Evolutionary conservation across 2,329 filamentous ascomycete genomes (phyloP), one percentile per base, ranked within the genome.

Genomic region (Sporothrix brunneoviolacea): DNA sequence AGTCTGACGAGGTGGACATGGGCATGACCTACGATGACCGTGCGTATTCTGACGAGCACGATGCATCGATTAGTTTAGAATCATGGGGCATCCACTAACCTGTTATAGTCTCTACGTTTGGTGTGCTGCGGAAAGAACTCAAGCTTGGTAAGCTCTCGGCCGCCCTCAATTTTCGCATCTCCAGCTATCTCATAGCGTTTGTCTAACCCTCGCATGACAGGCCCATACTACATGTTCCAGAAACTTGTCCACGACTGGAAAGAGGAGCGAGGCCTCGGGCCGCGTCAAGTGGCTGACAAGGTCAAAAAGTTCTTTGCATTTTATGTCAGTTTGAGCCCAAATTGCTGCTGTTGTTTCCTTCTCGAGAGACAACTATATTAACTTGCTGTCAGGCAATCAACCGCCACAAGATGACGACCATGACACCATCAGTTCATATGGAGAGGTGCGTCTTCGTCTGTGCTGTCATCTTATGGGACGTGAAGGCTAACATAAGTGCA

Each of bases 351-450:
- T n/a, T n/a, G n/a, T n/a, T n/a, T n/a, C n/a, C n/a, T n/a, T n/a
- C n/a, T n/a, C n/a, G n/a, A n/a, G n/a, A n/a, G n/a, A n/a, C n/a
- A n/a, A n/a, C n/a, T n/a, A n/a, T n/a, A n/a, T n/a, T 5, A 3
- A 15, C 19, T 28, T 12, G 6, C 13, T 8, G 9, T 4, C 13
- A 39, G 28, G 50, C 52, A 48, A 78, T 82, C 59, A 84, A 86
- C 62, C 67, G 83, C 13, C 82, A 85, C 62, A 86, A 86, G 66
- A 77, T 79, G 71, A 83, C 80, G 1, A 75, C 75, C 1, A 64
- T 82, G 45, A 83, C 81, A 3, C 79, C 80, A 0, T 71, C 73
- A 4, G 69, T 80, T 35, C 80, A 83, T 54, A 64, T 60, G 60
- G 55, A 58, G 35, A 52, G 38, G 38, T 40, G 27, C 22, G 28